These are phyloP conservation scores for Stephanodiscus triporus DNA, from an alignment of 108 stramenopile genomes.

Conservation along the genomic window DNA sequence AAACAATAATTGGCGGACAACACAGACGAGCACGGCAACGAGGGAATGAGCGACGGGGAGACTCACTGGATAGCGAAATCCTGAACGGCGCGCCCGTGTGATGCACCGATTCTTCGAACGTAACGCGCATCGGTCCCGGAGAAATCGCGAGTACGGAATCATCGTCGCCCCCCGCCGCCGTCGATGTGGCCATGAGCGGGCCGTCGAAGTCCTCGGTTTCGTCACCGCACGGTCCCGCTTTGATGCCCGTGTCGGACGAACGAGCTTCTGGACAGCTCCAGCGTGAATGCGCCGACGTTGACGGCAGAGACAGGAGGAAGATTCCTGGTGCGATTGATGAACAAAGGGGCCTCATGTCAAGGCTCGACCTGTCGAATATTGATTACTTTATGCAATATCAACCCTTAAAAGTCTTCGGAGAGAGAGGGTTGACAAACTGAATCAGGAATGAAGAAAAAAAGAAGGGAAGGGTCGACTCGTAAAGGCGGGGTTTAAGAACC, in stretches of 20 bases:
- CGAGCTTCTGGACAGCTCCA: background rate
- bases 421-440: no score
- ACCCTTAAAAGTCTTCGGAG: no score
- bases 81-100: slow-evolving; percentile 50
- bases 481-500: no score
- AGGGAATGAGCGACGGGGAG: background rate
- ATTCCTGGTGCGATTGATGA: no score
- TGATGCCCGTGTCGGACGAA: background rate
- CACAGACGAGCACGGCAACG: background rate
- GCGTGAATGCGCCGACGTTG: background rate
- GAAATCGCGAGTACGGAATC: slow-evolving; percentile 18
- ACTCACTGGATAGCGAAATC: slow-evolving; percentile 33
- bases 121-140: slow-evolving; percentile 33
- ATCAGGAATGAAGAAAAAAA: no score
- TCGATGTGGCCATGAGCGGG: slow-evolving; percentile 48
- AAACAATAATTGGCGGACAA: background rate
- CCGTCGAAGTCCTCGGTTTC: background rate
- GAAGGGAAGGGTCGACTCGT: no score
- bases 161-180: no score
- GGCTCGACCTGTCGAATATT: no score
- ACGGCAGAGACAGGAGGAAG: background rate
- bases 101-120: slow-evolving; percentile 44
- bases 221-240: slow-evolving; percentile 1
- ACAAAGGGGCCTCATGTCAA: no score
- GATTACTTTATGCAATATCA: no score